A percentile compares a stretch with the other conserved stretches of the same genome.
Conservation (phyloP, 73 alveolate genomes). For the Uronychia binucleata region DNA sequence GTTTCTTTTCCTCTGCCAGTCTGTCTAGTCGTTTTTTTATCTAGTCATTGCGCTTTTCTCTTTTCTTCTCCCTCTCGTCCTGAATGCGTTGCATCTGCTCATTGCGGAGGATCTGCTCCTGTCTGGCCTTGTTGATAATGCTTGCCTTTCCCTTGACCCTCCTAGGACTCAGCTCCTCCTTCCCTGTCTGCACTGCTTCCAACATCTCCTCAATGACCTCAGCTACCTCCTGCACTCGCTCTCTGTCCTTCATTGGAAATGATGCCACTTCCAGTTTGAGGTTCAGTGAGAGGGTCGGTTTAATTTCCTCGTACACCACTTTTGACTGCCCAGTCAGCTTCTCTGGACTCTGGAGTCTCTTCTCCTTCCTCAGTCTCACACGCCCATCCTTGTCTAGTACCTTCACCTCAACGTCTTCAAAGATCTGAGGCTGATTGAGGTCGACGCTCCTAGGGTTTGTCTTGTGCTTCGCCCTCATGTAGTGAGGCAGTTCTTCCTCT, state of each 20-base stretch:
- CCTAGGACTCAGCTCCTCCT: background rate
- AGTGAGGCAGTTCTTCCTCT: background rate
- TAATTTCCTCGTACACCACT: background rate
- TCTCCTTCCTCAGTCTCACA: background rate
- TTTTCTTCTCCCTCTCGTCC: constrained; percentile 16
- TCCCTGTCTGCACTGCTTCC: background rate
- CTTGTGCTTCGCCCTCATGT: background rate
- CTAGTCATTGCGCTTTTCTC: constrained; percentile 34
- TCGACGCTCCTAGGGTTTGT: background rate
- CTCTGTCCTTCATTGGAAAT: background rate
- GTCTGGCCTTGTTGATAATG: constrained; percentile 45
- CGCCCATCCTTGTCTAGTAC: background rate
- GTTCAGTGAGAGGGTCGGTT: background rate
- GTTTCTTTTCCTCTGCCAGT: constrained; percentile 25
- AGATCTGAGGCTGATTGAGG: background rate
- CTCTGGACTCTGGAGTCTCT: background rate
- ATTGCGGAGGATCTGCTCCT: constrained; percentile 18
- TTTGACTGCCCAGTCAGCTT: background rate
- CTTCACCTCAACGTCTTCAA: background rate
- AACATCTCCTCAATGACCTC: background rate
- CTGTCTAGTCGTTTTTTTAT: constrained; percentile 1
- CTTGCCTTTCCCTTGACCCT: constrained; percentile 25
- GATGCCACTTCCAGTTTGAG: background rate
- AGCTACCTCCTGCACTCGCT: background rate
- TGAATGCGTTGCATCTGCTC: background rate